Evolutionary conservation across 768 basidiomycete genomes (phyloP).

Genomic region (Collybia sp.): DNA sequence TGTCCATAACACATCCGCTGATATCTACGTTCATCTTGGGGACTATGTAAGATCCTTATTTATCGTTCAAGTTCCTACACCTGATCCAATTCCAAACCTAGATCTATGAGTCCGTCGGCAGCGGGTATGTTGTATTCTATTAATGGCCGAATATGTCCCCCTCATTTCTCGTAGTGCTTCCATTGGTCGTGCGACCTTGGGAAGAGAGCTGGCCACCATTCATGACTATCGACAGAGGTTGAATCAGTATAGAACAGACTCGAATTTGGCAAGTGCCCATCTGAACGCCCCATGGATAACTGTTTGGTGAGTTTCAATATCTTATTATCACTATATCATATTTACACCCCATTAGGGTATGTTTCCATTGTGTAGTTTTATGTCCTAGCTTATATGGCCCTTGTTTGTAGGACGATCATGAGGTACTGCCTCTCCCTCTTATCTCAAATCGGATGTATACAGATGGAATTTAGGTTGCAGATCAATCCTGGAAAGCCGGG

Average conservation of each 20-base stretch:
- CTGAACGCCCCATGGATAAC: slow-evolving; percentile 50
- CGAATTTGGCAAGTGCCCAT: slow-evolving; percentile 42
- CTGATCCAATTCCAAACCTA: slow-evolving; percentile 8
- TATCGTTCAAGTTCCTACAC: background rate
- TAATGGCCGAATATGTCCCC: background rate
- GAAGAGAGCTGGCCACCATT: slow-evolving; percentile 52
- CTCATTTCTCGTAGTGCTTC: slow-evolving; percentile 25
- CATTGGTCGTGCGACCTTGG: slow-evolving; percentile 45
- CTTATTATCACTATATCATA: background rate
- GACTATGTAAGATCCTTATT: background rate
- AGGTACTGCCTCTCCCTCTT: slow-evolving; percentile 22
- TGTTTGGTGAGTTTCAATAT: slow-evolving; percentile 33
- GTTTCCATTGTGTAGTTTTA: slow-evolving; percentile 5
- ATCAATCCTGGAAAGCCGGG: slow-evolving; percentile 55
- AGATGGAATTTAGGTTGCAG: slow-evolving; percentile 33
- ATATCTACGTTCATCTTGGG: background rate
- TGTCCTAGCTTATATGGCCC: background rate
- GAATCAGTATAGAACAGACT: slow-evolving; percentile 49
- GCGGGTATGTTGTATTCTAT: slow-evolving; percentile 12
- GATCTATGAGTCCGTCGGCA: slow-evolving; percentile 48
- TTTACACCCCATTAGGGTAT: slow-evolving; percentile 11
- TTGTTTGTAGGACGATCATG: slow-evolving; percentile 41
- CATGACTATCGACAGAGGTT: slow-evolving; percentile 49
- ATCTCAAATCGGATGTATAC: background rate
- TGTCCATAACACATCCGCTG: slow-evolving; percentile 26